These are phyloP conservation scores for Turnera subulata DNA, from an alignment of 345 rosid species.

Conservation along the genomic window DNA sequence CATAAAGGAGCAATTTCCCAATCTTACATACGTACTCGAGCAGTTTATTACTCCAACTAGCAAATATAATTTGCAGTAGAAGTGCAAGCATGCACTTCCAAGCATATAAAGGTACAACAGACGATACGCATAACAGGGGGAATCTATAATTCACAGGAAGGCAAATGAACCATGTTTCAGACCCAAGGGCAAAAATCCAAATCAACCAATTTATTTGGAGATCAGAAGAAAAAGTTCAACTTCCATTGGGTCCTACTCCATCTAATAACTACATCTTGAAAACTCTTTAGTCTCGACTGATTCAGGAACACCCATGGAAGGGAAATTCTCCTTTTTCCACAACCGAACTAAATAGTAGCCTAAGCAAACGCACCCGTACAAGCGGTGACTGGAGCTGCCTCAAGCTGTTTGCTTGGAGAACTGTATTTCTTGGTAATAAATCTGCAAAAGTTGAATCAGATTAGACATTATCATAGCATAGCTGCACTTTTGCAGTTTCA, in stretches of 20 bases:
- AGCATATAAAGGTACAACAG: neutral
- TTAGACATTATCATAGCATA: neutral
- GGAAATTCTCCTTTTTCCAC: neutral
- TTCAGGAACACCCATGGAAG: neutral
- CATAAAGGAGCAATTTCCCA: too few species aligned
- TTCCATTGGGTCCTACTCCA: neutral
- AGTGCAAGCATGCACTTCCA: too few species aligned
- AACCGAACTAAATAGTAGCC: neutral
- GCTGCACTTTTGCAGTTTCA: too few species aligned
- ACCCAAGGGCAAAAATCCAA: neutral
- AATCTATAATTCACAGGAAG: slow-evolving; percentile 6
- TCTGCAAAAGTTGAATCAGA: slow-evolving; percentile 31
- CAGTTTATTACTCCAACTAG: too few species aligned
- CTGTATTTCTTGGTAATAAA: slow-evolving; percentile 84
- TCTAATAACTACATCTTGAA: slow-evolving; percentile 10
- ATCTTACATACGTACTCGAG: too few species aligned
- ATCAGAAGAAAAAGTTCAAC: neutral
- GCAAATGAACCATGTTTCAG: neutral
- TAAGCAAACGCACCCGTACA: slow-evolving; percentile 65
- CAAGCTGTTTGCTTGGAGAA: slow-evolving; percentile 50
- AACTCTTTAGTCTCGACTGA: neutral
- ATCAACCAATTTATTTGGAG: slow-evolving; percentile 14
- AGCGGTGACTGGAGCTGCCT: slow-evolving; percentile 68
- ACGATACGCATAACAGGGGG: neutral
- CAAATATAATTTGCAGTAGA: too few species aligned